phyloP scores from a whole-genome alignment of 2,329 filamentous ascomycete genomes.

The Aspergillus luchuensis region DNA sequence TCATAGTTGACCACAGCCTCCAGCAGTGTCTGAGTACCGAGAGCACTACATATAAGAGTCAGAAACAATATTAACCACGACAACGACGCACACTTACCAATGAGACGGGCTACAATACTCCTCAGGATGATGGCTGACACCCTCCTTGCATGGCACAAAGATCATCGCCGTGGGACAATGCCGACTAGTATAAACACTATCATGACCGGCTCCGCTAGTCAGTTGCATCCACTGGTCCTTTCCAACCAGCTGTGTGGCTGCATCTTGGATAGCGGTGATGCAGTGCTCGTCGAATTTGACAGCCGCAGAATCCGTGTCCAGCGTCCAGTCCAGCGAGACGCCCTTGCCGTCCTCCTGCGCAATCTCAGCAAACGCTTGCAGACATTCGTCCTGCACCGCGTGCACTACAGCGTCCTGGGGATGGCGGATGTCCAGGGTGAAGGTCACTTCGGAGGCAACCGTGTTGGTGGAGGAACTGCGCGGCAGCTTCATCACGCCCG shows the following conservation, averaged over 20 bases:
- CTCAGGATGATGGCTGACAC: constrained; percentile 60
- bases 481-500: constrained; percentile 63
- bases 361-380: constrained; percentile 57
- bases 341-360: constrained; percentile 56
- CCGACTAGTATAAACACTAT: constrained; percentile 59
- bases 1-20: constrained; percentile 48
- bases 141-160: constrained; percentile 62
- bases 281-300: constrained; percentile 65
- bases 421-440: constrained; percentile 67
- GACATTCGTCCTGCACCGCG: constrained; percentile 57
- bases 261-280: constrained; percentile 60
- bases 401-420: constrained; percentile 57
- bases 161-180: constrained; percentile 63
- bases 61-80: fast-evolving
- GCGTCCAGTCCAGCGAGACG: constrained; percentile 54
- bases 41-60: constrained; percentile 23
- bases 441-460: constrained; percentile 63
- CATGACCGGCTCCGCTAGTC: constrained; percentile 62
- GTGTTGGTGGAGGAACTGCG: constrained; percentile 68
- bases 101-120: constrained; percentile 58
- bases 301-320: constrained; percentile 60
- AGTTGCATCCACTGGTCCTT: constrained; percentile 50
- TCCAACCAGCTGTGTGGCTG: constrained; percentile 58
- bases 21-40: constrained; percentile 50
- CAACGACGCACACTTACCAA: constrained; percentile 25